Conservation (phyloP, 148 eudicot species). For the Vaccinium macrocarpon region DNA sequence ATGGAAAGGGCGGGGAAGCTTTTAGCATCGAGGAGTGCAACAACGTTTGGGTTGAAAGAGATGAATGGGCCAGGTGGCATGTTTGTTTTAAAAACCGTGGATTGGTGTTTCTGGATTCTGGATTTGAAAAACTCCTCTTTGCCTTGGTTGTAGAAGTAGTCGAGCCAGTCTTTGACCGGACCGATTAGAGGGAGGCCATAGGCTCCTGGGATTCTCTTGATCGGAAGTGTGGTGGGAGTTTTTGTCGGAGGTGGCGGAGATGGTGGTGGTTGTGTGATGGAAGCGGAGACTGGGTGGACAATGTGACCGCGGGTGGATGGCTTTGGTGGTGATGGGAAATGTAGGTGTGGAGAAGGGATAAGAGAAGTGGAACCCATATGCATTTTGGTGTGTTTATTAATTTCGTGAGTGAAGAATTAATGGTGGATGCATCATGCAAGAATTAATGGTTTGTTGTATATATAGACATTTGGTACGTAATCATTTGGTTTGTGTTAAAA, state of each 20-base stretch:
- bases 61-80: slow-evolving; percentile 84
- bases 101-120: slow-evolving; percentile 51
- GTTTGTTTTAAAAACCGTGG: slow-evolving; percentile 70
- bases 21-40: slow-evolving; percentile 65
- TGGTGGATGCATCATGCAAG: background rate
- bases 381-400: background rate
- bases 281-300: slow-evolving; percentile 19
- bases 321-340: background rate
- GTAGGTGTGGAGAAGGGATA: background rate
- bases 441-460: background rate
- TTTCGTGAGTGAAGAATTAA: background rate
- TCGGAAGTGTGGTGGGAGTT: slow-evolving; percentile 29
- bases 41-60: slow-evolving; percentile 49
- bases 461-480: background rate
- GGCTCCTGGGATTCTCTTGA: slow-evolving; percentile 58
- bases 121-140: slow-evolving; percentile 71
- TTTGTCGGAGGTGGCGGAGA: background rate
- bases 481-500: no score
- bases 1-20: slow-evolving; percentile 66
- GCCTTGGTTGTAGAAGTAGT: slow-evolving; percentile 76
- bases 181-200: slow-evolving; percentile 64
- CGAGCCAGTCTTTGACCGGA: slow-evolving; percentile 58
- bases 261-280: slow-evolving; percentile 22
- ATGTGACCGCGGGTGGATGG: background rate
- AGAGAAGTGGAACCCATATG: background rate